Evolutionary conservation across 192 early-diverging fungal genomes (phyloP).

Genomic region (Phycomyces nitens): DNA sequence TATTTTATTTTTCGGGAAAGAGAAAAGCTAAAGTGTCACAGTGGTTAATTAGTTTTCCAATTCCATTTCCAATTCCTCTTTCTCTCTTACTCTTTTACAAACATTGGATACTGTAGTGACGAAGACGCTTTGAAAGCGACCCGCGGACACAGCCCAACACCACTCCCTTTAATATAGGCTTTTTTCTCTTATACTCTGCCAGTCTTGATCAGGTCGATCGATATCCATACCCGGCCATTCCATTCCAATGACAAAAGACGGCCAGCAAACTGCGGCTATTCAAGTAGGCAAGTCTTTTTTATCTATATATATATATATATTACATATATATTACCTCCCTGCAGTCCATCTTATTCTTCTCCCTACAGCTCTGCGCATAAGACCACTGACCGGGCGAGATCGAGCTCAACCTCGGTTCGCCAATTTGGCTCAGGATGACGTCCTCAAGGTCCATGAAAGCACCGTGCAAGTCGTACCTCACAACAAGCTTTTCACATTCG

Average conservation of each 20-base stretch:
- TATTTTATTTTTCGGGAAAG: neutral
- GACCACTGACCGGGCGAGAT: constrained; percentile 30
- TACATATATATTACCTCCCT: no score
- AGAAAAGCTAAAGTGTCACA: neutral
- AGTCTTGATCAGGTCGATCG: no score
- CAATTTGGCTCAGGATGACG: constrained; percentile 25
- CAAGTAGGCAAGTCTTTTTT: constrained; percentile 34
- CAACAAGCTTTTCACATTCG: constrained; percentile 29
- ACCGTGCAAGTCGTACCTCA: constrained; percentile 32
- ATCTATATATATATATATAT: neutral
- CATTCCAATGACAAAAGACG: constrained; percentile 22
- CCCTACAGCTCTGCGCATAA: constrained; percentile 28
- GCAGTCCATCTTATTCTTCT: neutral
- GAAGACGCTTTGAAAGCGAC: no score
- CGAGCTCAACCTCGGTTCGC: constrained; percentile 35
- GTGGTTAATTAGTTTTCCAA: neutral
- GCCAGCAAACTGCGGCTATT: constrained; percentile 30
- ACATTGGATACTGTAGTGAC: neutral
- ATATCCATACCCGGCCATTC: neutral
- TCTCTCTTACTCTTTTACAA: neutral
- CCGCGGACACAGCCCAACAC: no score
- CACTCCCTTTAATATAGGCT: no score
- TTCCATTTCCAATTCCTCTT: constrained; percentile 1
- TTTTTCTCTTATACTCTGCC: neutral
- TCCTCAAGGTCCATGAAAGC: constrained; percentile 24